Base-by-base conservation (phyloP, 306 rosid species). In the Cucurbita moschata region DNA sequence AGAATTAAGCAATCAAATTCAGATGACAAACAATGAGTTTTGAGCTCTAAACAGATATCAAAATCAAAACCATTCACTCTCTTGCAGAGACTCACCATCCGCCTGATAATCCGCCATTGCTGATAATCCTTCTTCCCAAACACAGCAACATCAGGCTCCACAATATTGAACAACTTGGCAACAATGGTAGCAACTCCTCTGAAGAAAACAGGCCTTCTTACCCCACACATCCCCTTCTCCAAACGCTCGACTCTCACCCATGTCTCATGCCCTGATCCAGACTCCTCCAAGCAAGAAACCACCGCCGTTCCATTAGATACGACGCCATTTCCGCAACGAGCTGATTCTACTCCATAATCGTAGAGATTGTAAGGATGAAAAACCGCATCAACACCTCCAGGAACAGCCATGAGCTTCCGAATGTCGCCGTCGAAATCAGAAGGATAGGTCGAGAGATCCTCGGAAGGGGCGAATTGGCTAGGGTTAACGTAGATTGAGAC, bases 101-200 rank as follows among this genome's bases (percentile, higher is more conserved):
- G 75, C 83, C 81, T 87, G 73, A 94, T 82, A 80, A 94, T 39
- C 63, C 89, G 79, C 89, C 89, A 89, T 63, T 94, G 99, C 80
- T 89, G 97, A 84, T 89, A 91, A 88, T 94, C 97, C 80, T 94
- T 91, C 81, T 94, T 94, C 62, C 99, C 99, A 79, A 94, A 89
- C 26, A 91, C 51, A 42, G 90, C 97, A 60, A 94, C 81, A 79
- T 94, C 99, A 21, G 99, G 96, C 18, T 94, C 97, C 74, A 91
- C 91, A 12, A 91, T 79, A 78, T 94, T 89, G 76, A 94, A 91
- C 90, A 94, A 43, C 88, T 91, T 91, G 50, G 89, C 73, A 8
- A 94, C 96, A 50, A 94, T 43, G 15, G 99, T 91, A 3, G 96
- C 92, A 70, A 91, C 96, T 21, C 99, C 99, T 88, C 96, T 81